Evolutionary conservation across 2,329 filamentous ascomycete genomes (phyloP).

Genomic region (Cadophora luteo-olivacea): DNA sequence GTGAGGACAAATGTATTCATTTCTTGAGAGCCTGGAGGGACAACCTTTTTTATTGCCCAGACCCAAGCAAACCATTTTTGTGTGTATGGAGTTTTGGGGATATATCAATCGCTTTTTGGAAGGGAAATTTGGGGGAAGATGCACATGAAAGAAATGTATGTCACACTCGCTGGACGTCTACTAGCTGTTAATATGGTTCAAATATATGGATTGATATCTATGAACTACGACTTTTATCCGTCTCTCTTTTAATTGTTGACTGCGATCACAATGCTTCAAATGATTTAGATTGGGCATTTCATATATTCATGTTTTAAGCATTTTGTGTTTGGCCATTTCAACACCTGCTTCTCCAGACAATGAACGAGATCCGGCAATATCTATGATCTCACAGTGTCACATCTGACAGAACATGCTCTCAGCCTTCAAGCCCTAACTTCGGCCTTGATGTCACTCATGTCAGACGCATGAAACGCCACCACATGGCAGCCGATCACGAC

Average conservation of each 20-base stretch:
- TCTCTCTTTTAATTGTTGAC: background rate
- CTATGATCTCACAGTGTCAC: background rate
- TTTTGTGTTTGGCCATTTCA: too few relatives aligned
- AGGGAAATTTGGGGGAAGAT: background rate
- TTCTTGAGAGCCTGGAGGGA: constrained; percentile 18
- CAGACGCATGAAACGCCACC: constrained; percentile 6
- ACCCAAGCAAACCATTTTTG: constrained; percentile 10
- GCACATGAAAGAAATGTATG: constrained; percentile 19
- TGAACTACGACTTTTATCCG: background rate
- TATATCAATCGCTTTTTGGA: constrained; percentile 17
- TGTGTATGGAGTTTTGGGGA: constrained; percentile 15
- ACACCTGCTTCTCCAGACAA: too few relatives aligned
- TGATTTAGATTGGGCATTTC: too few relatives aligned
- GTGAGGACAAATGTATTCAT: constrained; percentile 15
- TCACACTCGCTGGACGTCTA: constrained; percentile 32
- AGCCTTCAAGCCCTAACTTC: background rate
- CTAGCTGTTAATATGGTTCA: constrained; percentile 32
- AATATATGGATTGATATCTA: constrained; percentile 26
- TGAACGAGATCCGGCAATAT: too few relatives aligned
- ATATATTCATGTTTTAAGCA: too few relatives aligned
- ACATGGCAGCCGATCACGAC: background rate
- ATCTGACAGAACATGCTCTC: background rate
- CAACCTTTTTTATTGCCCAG: constrained; percentile 5
- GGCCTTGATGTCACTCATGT: background rate
- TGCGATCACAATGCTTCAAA: background rate